Percentiles rank a stretch among this genome's conserved stretches.
Evolutionary conservation across 768 basidiomycete genomes (phyloP).

Genomic region (Lactifluus pinguis): DNA sequence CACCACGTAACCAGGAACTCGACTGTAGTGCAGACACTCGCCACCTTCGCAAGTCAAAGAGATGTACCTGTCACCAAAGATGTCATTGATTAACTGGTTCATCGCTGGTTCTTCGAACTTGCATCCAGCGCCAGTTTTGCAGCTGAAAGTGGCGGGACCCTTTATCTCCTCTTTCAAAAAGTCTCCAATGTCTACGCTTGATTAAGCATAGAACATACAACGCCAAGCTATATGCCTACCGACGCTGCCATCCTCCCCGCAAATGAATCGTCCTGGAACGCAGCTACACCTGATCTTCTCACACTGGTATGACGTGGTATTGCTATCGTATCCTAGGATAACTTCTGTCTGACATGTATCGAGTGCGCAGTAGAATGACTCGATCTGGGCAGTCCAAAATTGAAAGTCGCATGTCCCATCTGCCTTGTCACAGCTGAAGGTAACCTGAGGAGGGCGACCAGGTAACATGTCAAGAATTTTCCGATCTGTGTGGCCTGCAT

Average conservation of each 20-base stretch:
- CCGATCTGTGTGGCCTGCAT: conserved; percentile 47
- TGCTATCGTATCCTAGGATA: conserved; percentile 48
- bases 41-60: conserved; percentile 81
- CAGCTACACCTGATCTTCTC: conserved; percentile 83
- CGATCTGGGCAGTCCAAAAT: conserved; percentile 93
- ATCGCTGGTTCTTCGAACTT: conserved; percentile 93
- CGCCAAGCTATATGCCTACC: conserved; percentile 44
- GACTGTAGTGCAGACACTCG: conserved; percentile 88
- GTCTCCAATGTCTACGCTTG: conserved; percentile 73
- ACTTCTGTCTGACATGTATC: conserved; percentile 50
- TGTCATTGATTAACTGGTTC: conserved; percentile 87
- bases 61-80: conserved; percentile 90
- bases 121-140: conserved; percentile 63
- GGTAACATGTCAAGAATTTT: conserved; percentile 95
- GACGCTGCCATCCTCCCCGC: conserved; percentile 90
- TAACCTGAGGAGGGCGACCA: conserved; percentile 87
- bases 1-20: conserved; percentile 89
- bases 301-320: conserved; percentile 73
- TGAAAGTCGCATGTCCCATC: conserved; percentile 80
- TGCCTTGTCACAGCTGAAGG: conserved; percentile 76
- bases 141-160: conserved; percentile 84
- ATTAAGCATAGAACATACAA: not conserved
- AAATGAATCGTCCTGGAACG: conserved; percentile 89
- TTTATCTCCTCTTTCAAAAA: conserved; percentile 85
- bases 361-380: conserved; percentile 93